Percentiles rank a stretch among this genome's conserved stretches.
Evolutionary conservation across 2,329 filamentous ascomycete genomes (phyloP).

Genomic region (Aureobasidium lini): DNA sequence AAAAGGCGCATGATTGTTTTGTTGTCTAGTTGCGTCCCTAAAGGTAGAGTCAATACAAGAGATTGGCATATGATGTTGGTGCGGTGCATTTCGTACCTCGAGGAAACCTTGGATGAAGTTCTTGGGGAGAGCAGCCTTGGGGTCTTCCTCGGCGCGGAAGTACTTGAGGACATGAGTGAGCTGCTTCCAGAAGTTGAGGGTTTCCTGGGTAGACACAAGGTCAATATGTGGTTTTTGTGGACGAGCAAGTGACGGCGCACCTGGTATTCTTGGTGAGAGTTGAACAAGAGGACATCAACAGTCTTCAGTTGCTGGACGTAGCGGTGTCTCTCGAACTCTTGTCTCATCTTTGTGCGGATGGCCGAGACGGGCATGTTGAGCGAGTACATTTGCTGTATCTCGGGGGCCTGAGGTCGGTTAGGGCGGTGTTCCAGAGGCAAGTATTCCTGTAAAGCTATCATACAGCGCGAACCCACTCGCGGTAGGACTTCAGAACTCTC

Average conservation of each 20-base stretch:
- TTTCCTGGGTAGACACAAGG: slow-evolving; percentile 57
- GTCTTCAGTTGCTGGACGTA: slow-evolving; percentile 83
- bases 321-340: slow-evolving; percentile 94
- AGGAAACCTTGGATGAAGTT: slow-evolving; percentile 94
- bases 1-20: slow-evolving; percentile 12
- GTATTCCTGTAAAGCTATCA: slow-evolving; percentile 35
- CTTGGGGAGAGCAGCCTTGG: slow-evolving; percentile 65
- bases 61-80: not conserved
- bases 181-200: slow-evolving; percentile 99
- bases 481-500: slow-evolving; percentile 82
- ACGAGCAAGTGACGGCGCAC: slow-evolving; percentile 41
- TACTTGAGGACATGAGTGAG: slow-evolving; percentile 92
- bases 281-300: slow-evolving; percentile 81
- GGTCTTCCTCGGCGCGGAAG: slow-evolving; percentile 82
- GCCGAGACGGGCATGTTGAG: slow-evolving; percentile 79
- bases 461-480: slow-evolving; percentile 95
- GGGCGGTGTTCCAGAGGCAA: not conserved
- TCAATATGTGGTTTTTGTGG: not conserved
- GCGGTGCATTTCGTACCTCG: slow-evolving; percentile 57
- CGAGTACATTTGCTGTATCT: slow-evolving; percentile 96
- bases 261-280: slow-evolving; percentile 92
- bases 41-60: slow-evolving; percentile 8
- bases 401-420: slow-evolving; percentile 61
- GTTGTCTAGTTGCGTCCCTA: slow-evolving; percentile 32
- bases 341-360: slow-evolving; percentile 86